A percentile compares a stretch with the other conserved stretches of the same genome.
phyloP scores from a whole-genome alignment of 345 rosid genomes.

The Cardamine occulta region DNA sequence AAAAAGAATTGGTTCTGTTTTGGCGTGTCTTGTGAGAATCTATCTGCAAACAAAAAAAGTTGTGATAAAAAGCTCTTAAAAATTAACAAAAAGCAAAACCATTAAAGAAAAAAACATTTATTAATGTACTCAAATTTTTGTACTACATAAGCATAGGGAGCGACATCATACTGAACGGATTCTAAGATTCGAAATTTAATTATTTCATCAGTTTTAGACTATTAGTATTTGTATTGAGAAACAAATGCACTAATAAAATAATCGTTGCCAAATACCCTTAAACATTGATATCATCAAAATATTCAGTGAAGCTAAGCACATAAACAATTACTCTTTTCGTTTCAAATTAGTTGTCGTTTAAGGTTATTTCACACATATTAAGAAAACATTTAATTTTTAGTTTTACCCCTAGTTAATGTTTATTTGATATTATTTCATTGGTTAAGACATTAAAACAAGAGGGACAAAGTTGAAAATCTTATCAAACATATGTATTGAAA shows the following conservation, averaged over 20 bases:
- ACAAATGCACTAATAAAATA: neutral
- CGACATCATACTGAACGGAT: neutral
- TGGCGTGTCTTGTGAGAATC: slow-evolving; percentile 6
- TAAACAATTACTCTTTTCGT: too few relatives aligned
- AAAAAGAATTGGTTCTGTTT: neutral
- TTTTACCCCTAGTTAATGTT: too few relatives aligned
- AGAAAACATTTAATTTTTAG: too few relatives aligned
- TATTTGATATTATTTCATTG: too few relatives aligned
- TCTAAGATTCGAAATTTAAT: neutral
- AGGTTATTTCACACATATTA: too few relatives aligned
- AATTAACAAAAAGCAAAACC: neutral
- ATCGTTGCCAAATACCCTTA: neutral
- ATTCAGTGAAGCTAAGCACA: neutral
- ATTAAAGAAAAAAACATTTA: neutral
- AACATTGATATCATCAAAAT: neutral
- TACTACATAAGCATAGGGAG: neutral
- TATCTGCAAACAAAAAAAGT: slow-evolving; percentile 1
- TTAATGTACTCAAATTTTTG: neutral
- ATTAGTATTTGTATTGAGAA: neutral
- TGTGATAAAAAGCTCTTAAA: neutral
- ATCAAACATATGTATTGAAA: too few relatives aligned
- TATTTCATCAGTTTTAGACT: slow-evolving; percentile 1
- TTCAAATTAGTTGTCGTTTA: too few relatives aligned
- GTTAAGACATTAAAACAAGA: too few relatives aligned
- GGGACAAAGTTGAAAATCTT: too few relatives aligned